phyloP scores from a whole-genome alignment of 768 basidiomycete genomes.

The Pisolithus marmoratus region DNA sequence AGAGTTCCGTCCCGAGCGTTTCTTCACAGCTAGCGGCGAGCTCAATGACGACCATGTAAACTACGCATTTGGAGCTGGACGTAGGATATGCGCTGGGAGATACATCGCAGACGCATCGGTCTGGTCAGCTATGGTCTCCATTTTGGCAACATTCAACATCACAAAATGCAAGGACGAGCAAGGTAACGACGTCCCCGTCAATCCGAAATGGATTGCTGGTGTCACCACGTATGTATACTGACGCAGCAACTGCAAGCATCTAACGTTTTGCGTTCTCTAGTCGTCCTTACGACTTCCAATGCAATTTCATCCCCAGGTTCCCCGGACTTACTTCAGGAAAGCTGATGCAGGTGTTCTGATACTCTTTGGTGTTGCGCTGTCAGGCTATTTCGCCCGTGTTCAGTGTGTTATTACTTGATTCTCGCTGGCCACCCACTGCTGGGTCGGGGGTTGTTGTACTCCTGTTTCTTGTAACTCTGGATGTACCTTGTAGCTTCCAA shows the following conservation, averaged over 20 bases:
- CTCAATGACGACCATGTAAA: slow-evolving; percentile 25
- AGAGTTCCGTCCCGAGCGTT: slow-evolving; percentile 33
- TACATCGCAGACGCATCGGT: slow-evolving; percentile 38
- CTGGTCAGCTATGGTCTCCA: slow-evolving; percentile 29
- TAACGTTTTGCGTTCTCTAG: slow-evolving; percentile 3
- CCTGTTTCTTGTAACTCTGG: not conserved
- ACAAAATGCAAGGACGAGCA: slow-evolving; percentile 20
- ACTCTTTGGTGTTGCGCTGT: not conserved
- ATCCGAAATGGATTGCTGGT: slow-evolving; percentile 19
- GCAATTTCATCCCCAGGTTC: slow-evolving; percentile 20
- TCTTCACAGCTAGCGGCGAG: slow-evolving; percentile 17
- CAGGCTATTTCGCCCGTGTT: not conserved
- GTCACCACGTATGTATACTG: slow-evolving; percentile 21
- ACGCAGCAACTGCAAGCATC: not conserved
- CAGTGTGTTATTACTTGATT: not conserved
- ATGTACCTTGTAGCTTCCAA: not conserved
- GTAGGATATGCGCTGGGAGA: slow-evolving; percentile 36
- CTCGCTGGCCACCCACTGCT: not conserved
- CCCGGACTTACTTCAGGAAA: slow-evolving; percentile 11
- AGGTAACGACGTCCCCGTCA: slow-evolving; percentile 18
- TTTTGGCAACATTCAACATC: slow-evolving; percentile 33
- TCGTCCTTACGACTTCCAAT: slow-evolving; percentile 21
- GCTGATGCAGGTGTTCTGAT: slow-evolving; percentile 16
- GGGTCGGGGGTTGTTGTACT: not conserved
- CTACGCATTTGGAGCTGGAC: slow-evolving; percentile 32